Percentiles rank a stretch among this genome's conserved stretches.
phyloP scores from a whole-genome alignment of 495 filamentous ascomycete genomes.

The Paragyromitra xinjiangensis region DNA sequence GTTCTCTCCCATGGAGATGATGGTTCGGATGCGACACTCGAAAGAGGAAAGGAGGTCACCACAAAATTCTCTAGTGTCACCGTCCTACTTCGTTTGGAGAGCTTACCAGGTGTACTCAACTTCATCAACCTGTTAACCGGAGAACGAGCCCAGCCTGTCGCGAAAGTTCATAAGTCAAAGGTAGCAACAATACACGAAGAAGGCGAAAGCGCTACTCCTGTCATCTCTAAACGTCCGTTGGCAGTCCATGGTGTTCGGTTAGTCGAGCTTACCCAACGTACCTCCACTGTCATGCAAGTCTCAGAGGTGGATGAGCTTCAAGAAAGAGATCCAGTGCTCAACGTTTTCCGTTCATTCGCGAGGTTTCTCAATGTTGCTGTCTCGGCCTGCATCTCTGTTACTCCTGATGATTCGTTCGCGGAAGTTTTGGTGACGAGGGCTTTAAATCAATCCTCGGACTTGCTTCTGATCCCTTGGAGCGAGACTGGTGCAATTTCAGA shows the following conservation, averaged over 20 bases:
- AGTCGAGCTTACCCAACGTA: slow-evolving; percentile 88
- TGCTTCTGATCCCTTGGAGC: slow-evolving; percentile 91
- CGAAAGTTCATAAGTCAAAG: slow-evolving; percentile 65
- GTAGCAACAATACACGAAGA: slow-evolving; percentile 52
- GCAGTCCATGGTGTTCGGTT: slow-evolving; percentile 87
- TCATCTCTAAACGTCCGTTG: slow-evolving; percentile 65
- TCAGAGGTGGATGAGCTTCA: slow-evolving; percentile 81
- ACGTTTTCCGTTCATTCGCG: slow-evolving; percentile 88
- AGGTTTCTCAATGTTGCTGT: slow-evolving; percentile 84
- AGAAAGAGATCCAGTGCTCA: slow-evolving; percentile 84
- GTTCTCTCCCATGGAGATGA: slow-evolving; percentile 61
- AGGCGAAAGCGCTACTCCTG: slow-evolving; percentile 37
- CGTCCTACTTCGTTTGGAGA: slow-evolving; percentile 85
- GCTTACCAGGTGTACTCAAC: slow-evolving; percentile 83
- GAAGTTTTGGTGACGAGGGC: slow-evolving; percentile 76
- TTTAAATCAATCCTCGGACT: slow-evolving; percentile 73
- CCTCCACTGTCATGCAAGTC: slow-evolving; percentile 94
- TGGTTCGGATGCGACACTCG: slow-evolving; percentile 57
- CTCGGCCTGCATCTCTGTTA: slow-evolving; percentile 78
- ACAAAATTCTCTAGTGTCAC: slow-evolving; percentile 61
- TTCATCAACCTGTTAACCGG: slow-evolving; percentile 78
- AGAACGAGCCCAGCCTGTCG: slow-evolving; percentile 59
- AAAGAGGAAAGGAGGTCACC: slow-evolving; percentile 60
- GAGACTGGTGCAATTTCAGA: slow-evolving; percentile 80
- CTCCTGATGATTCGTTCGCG: slow-evolving; percentile 79